Evolutionary conservation across 176 grass and related monocot genomes (phyloP), one percentile per base, ranked within the genome.

Genomic region (Oryza glumipatula): DNA sequence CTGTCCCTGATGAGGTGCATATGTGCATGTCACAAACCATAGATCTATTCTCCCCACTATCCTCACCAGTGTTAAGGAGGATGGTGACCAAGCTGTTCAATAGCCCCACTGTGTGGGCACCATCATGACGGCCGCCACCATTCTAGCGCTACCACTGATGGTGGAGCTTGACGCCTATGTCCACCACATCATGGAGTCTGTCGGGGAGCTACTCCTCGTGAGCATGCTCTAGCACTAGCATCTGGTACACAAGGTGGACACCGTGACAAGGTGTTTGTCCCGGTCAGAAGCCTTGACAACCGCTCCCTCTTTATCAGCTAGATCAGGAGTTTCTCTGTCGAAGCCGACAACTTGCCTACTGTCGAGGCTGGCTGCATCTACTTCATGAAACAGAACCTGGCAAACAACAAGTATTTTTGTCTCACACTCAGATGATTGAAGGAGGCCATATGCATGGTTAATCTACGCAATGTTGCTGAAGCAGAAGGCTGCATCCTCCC

Each of bases 271-370:
- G 9, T 41, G 4, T 30, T 84, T 22, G 5, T 54, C 45, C 7
- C 45, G 0, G 46, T 76, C 2, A 54, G 0, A 0, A 76, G 15
- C 32, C 67, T 54, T 14, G 46, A 46, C 4, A 74, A 1, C 19
- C 46, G 1, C 10, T 56, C 32, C 1, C 22, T 84, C 45, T 84
- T 84, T 1, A n/a, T 39, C 3, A 41, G 45, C 5, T 14, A 49
- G 3, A 14, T 67, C n/a, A 68, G 63, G 46, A 68, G 63, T 63
- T 23, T 84, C 82, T 76, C 45, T 9, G 1, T 84, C 9, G n/a
- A 68, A 0, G 30, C 63, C 0, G 5, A 41, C 45, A 54, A 68
- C 30, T 84, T 84, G 30, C 45, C 23, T 7, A 49, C 46, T 9
- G n/a, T 68, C 5, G 10, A 19, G 19, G 45, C 21, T 5, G 63